These are phyloP conservation scores for Pulveroboletus sp. DNA, from an alignment of 768 basidiomycete species.

Conservation along the genomic window DNA sequence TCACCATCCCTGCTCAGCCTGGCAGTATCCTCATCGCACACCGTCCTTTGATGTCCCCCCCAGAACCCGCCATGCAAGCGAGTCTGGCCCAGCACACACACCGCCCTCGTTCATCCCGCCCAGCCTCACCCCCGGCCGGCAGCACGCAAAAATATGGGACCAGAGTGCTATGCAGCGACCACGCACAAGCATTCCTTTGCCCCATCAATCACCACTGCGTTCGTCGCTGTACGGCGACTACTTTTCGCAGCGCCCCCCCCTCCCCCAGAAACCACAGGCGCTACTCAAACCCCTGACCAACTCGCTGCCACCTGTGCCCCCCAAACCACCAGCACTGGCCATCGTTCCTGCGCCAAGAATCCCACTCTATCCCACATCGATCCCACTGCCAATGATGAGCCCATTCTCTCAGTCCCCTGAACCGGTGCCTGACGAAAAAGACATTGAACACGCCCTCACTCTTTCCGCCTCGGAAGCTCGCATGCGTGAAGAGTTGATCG, in stretches of 20 bases:
- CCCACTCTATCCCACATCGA: conserved; percentile 33
- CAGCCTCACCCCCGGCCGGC: conserved; percentile 24
- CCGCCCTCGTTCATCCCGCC: conserved; percentile 18
- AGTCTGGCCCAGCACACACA: conserved; percentile 8
- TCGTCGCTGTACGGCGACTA: conserved; percentile 30
- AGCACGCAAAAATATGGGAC: conserved; percentile 23
- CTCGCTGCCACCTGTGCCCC: conserved; percentile 39
- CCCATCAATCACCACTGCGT: conserved; percentile 11
- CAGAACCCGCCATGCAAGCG: conserved; percentile 23
- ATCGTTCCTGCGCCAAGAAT: conserved; percentile 19
- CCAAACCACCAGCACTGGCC: conserved; percentile 32
- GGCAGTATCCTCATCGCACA: conserved; percentile 19
- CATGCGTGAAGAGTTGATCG: conserved; percentile 21
- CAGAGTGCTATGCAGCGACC: conserved; percentile 9
- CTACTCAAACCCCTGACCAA: conserved; percentile 31
- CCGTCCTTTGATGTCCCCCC: conserved; percentile 18
- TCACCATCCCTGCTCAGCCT: conserved; percentile 18
- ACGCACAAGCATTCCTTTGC: conserved; percentile 5
- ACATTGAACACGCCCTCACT: conserved; percentile 46
- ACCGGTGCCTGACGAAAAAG: conserved; percentile 40
- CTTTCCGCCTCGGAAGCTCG: conserved; percentile 40
- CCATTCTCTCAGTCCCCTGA: conserved; percentile 10
- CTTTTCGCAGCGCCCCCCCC: conserved; percentile 23
- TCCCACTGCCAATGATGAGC: conserved; percentile 19
- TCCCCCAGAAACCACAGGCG: conserved; percentile 29